Evolutionary conservation across 805 yeast genomes (phyloP).

Genomic region (Middelhovenomyces tepae): DNA sequence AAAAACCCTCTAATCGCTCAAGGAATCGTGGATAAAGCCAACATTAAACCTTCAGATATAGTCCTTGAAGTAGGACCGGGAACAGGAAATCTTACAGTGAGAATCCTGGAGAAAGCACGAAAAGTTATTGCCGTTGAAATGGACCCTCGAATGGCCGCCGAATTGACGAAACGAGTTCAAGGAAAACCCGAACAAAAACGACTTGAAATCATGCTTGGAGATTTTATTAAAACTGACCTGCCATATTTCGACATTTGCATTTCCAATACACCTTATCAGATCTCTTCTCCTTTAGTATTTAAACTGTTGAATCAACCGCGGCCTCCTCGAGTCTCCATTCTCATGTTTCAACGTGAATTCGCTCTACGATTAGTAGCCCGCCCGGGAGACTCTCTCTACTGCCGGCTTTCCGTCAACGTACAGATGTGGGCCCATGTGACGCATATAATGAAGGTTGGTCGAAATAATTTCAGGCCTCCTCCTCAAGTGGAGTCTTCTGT

Average conservation of each 20-base stretch:
- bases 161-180: constrained; percentile 91
- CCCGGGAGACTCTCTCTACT: constrained; percentile 92
- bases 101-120: constrained; percentile 84
- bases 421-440: constrained; percentile 99
- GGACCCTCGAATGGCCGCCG: constrained; percentile 99
- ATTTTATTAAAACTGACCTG: constrained; percentile 88
- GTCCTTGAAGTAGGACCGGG: constrained; percentile 98
- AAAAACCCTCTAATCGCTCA: constrained; percentile 96
- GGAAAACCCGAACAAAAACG: constrained; percentile 93
- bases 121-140: constrained; percentile 95
- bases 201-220: constrained; percentile 86
- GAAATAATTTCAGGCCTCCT: constrained; percentile 94
- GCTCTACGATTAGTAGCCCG: constrained; percentile 88
- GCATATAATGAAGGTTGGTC: constrained; percentile 97
- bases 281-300: constrained; percentile 93
- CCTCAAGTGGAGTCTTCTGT: constrained; percentile 98
- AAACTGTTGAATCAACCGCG: constrained; percentile 81
- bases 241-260: constrained; percentile 95
- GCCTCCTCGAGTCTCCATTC: constrained; percentile 90
- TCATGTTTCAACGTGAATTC: constrained; percentile 97
- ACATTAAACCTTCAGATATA: constrained; percentile 80
- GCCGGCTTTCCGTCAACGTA: constrained; percentile 90
- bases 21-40: constrained; percentile 96
- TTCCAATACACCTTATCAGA: constrained; percentile 95
- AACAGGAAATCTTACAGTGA: constrained; percentile 93